Conservation (phyloP, 2,329 filamentous ascomycete species). For the Microdochium bolleyi region DNA sequence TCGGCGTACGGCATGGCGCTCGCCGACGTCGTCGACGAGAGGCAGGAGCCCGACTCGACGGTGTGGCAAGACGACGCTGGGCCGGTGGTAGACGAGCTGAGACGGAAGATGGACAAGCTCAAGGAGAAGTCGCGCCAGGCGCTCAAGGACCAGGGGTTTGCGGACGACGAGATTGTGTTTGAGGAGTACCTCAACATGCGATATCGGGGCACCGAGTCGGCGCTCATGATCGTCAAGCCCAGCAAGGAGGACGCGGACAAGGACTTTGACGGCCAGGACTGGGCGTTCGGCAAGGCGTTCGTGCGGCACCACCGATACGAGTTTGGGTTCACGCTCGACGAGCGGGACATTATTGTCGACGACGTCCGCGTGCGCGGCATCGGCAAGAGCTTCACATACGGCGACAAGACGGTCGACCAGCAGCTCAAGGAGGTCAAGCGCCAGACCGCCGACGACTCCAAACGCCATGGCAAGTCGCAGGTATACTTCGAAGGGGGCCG, state of each 20-base stretch:
- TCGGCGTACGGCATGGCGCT: constrained; percentile 91
- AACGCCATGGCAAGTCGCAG: constrained; percentile 56
- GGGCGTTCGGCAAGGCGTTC: constrained; percentile 81
- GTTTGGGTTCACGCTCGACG: constrained; percentile 80
- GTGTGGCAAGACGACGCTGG: constrained; percentile 44
- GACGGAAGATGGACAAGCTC: constrained; percentile 68
- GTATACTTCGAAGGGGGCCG: constrained; percentile 84
- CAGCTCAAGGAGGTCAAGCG: constrained; percentile 66
- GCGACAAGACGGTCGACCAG: constrained; percentile 76
- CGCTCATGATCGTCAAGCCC: constrained; percentile 81
- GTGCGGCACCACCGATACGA: constrained; percentile 83
- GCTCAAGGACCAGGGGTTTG: constrained; percentile 72
- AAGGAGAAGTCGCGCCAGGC: constrained; percentile 65
- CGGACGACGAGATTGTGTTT: constrained; percentile 65
- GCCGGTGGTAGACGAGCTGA: constrained; percentile 50
- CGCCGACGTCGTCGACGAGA: constrained; percentile 86
- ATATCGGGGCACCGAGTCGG: constrained; percentile 84
- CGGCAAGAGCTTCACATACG: constrained; percentile 75
- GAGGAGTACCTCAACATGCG: constrained; percentile 94
- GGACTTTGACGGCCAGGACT: constrained; percentile 56
- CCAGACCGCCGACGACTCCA: constrained; percentile 46
- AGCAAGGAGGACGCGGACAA: constrained; percentile 50
- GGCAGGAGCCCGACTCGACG: constrained; percentile 66
- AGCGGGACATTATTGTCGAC: constrained; percentile 83
- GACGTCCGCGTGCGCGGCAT: constrained; percentile 85